Conservation (phyloP, 495 filamentous ascomycete species). For the Lasiosphaeria miniovina region DNA sequence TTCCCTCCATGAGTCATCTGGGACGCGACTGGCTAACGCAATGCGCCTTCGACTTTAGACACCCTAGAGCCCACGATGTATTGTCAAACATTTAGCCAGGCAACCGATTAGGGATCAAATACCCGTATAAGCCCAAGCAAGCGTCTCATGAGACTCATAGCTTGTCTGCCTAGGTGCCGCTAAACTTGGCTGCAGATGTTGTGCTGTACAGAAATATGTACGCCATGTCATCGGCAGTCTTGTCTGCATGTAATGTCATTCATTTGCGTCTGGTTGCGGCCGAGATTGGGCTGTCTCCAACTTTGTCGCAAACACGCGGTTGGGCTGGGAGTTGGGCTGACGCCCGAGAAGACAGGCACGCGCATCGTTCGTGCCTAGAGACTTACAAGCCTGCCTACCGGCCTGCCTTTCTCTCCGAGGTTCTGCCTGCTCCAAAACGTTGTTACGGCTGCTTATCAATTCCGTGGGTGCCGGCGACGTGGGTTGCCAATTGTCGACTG, state of each 20-base stretch:
- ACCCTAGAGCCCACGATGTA: too few species aligned
- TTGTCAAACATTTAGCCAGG: too few species aligned
- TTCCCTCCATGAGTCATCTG: too few species aligned
- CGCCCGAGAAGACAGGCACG: background rate
- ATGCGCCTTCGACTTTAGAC: too few species aligned
- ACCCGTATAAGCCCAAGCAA: too few species aligned
- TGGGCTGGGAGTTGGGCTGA: background rate
- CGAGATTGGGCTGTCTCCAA: background rate
- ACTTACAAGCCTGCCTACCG: background rate
- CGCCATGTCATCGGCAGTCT: conserved; percentile 1
- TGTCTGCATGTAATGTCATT: background rate
- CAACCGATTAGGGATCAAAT: too few species aligned
- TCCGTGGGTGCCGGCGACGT: background rate
- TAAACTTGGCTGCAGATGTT: too few species aligned
- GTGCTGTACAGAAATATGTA: too few species aligned
- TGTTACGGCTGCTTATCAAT: background rate
- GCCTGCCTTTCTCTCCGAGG: background rate
- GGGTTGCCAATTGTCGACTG: background rate
- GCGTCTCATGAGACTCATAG: too few species aligned
- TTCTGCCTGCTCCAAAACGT: background rate
- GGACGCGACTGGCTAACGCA: too few species aligned
- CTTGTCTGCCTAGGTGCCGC: too few species aligned
- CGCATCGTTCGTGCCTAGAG: background rate
- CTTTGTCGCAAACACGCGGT: background rate
- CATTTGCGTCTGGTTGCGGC: background rate